Evolutionary conservation across 495 filamentous ascomycete species (phyloP), one percentile per base, ranked within the genome.

Genomic region (Wilcoxina mikolae): DNA sequence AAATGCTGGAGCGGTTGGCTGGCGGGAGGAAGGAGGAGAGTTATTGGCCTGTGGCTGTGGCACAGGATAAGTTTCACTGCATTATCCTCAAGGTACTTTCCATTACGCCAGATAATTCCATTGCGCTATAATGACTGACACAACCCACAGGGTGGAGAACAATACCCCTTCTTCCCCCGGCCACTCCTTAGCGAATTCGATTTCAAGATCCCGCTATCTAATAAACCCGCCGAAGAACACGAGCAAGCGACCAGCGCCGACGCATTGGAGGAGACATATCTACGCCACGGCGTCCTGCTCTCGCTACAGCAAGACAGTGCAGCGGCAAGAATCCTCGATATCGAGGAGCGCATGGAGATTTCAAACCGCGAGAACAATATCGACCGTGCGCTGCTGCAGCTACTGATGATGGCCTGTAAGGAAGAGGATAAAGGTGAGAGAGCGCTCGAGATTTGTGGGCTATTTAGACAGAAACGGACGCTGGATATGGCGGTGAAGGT

Each of bases 21-120:
- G 78, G 78, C 4, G 91, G 93, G 31, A 78, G 78, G 43, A 95
- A 93, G 65, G 79, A 84, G 57, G 91, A 98, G 67, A 77, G 74
- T 0, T 98, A 98, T 69, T 98, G 87, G 80, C 93, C 91, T 0
- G 86, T 98, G 28, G 91, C 90, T 9, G 89, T 95, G 1, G 87
- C 88, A 15, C 79, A 89, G 58, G 76, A 82, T 58, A 93, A 85
- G 63, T 98, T 98, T 68, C 89, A 96, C 71, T 96, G 93, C 69
- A 95, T 96, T 68, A 96, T 98, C 60, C 82, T 98, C 60, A 96
- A 98, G 69, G 61, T 60, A 56, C 18, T 20, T 24, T 25, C 4
- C 15, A n/a, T n/a, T n/a, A n/a, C n/a, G 27, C 2, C 22, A 2
- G 46, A 9, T 43, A 18, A 20, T 18, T 35, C 43, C 15, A 18